Conservation (phyloP, 2,329 filamentous ascomycete genomes). For the Orbilia oligospora region DNA sequence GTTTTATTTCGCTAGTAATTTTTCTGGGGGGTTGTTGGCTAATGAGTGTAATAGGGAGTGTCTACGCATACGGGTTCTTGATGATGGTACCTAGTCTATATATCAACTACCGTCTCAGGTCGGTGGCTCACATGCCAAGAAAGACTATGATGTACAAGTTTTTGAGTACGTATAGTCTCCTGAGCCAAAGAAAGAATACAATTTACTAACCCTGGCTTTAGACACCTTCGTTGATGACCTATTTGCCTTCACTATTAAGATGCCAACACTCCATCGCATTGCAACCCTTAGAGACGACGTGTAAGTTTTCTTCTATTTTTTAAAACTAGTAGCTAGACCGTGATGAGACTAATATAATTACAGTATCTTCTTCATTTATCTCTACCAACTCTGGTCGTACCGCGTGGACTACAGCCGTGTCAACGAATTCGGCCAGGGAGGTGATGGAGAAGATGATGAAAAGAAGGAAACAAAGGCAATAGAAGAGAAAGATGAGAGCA, state of each 20-base stretch:
- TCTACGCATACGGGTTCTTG: conserved; percentile 97
- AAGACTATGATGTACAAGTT: conserved; percentile 79
- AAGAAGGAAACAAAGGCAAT: conserved; percentile 62
- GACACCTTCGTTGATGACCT: conserved; percentile 99
- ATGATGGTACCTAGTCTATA: conserved; percentile 99
- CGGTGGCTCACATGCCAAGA: conserved; percentile 94
- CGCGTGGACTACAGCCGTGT: conserved; percentile 90
- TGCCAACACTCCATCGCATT: conserved; percentile 92
- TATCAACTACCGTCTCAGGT: conserved; percentile 98
- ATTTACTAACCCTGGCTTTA: conserved; percentile 70
- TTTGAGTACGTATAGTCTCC: conserved; percentile 43
- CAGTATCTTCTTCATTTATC: conserved; percentile 92
- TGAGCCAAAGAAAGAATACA: background rate
- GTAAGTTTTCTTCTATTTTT: conserved; percentile 32
- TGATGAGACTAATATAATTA: conserved; percentile 9
- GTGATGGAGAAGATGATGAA: conserved; percentile 83
- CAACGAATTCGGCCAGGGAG: conserved; percentile 98
- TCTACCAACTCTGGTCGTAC: conserved; percentile 96
- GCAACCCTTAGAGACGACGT: conserved; percentile 94
- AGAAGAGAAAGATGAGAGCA: conserved; percentile 63
- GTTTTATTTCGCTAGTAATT: conserved; percentile 67
- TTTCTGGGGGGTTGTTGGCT: background rate
- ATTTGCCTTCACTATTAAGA: conserved; percentile 99
- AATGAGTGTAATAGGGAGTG: conserved; percentile 66
- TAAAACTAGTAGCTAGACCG: background rate